Conservation (phyloP, 2,329 filamentous ascomycete species). For the Aspergillus eucalypticola region DNA sequence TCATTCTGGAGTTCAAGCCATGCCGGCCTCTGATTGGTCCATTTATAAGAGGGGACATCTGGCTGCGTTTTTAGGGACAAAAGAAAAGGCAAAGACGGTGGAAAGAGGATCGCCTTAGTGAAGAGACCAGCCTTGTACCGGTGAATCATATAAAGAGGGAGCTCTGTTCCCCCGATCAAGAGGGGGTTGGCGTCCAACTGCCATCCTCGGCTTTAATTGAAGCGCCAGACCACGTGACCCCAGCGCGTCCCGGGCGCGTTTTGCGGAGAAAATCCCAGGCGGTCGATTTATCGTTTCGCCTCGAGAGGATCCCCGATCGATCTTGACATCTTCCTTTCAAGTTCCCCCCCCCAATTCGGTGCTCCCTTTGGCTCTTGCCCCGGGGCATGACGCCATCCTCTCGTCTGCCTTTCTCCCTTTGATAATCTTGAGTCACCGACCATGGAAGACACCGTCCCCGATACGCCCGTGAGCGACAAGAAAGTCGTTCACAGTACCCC, state of each 20-base stretch:
- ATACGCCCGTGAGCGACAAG: slow-evolving; percentile 43
- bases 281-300: slow-evolving; percentile 2
- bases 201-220: slow-evolving; percentile 23
- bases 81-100: background rate
- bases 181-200: background rate
- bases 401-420: background rate
- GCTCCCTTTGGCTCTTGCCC: slow-evolving; percentile 4
- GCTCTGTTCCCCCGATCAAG: background rate
- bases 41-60: background rate
- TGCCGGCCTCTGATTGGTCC: slow-evolving; percentile 9
- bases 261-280: slow-evolving; percentile 21
- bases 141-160: background rate
- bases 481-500: slow-evolving; percentile 32
- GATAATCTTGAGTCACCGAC: background rate
- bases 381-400: slow-evolving; percentile 4
- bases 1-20: slow-evolving; percentile 1
- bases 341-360: background rate
- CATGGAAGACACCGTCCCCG: slow-evolving; percentile 44
- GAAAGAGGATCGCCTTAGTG: background rate
- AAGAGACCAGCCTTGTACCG: background rate
- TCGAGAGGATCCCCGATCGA: too few species aligned
- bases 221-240: slow-evolving; percentile 24
- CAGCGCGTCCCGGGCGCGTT: slow-evolving; percentile 23
- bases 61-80: background rate
- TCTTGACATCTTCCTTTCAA: background rate